A percentile compares a stretch with the other conserved stretches of the same genome.
Conservation (phyloP, 768 basidiomycete genomes). For the Phanerodontia chrysosporium region DNA sequence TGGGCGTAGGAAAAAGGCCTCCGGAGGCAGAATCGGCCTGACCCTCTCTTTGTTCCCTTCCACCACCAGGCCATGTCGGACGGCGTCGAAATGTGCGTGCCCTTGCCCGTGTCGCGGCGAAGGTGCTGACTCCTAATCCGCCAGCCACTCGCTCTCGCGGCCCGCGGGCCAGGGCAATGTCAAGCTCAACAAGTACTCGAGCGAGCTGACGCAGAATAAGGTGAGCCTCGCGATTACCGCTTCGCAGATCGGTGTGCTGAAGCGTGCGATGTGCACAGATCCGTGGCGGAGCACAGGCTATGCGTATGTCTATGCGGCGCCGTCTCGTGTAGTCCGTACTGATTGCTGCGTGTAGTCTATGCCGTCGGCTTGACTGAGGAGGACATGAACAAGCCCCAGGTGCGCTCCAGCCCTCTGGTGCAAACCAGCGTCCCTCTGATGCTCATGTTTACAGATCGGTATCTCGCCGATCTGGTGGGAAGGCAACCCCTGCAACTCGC, state of each 20-base stretch:
- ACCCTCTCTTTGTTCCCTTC: not conserved
- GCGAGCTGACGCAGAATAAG: conserved; percentile 74
- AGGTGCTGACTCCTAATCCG: conserved; percentile 10
- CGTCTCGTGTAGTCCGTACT: not conserved
- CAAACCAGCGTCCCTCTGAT: conserved; percentile 1
- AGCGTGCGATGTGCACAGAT: conserved; percentile 29
- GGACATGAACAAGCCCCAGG: conserved; percentile 85
- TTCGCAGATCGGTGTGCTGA: not conserved
- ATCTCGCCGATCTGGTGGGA: conserved; percentile 93
- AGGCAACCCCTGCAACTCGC: conserved; percentile 86
- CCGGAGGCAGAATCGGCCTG: not conserved
- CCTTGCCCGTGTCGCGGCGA: not conserved
- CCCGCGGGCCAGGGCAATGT: conserved; percentile 29
- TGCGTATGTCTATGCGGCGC: conserved; percentile 51
- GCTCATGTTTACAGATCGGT: conserved; percentile 61
- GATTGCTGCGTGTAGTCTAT: conserved; percentile 51
- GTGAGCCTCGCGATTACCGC: conserved; percentile 28
- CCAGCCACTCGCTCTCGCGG: conserved; percentile 41
- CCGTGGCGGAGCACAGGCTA: conserved; percentile 79
- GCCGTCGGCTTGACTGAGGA: conserved; percentile 72
- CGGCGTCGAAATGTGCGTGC: conserved; percentile 56
- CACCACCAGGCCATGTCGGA: conserved; percentile 38
- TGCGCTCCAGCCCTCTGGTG: conserved; percentile 22
- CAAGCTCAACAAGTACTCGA: conserved; percentile 72
- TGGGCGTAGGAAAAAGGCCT: not conserved